Evolutionary conservation across 1,139 yeast genomes (phyloP), one percentile per base, ranked within the genome.

Genomic region (Geotrichum cucujoidarum): DNA sequence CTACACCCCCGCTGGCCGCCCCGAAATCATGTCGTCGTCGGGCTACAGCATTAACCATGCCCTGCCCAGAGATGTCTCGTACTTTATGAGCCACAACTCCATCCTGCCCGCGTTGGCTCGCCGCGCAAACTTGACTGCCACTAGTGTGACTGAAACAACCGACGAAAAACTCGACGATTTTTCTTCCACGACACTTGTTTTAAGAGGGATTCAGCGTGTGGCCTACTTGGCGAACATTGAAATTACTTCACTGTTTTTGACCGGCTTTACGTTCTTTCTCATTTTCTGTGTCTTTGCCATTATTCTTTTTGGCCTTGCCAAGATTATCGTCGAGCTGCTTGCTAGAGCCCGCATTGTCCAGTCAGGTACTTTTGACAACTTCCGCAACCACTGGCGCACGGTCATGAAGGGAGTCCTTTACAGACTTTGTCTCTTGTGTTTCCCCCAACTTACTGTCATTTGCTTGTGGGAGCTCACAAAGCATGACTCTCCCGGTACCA

Each of bases 191-290:
- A 84, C 88, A 44, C 74, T 89, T 62, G 83, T 90, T 32, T 71
- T 92, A 48, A 78, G 95, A 64, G 98, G 98, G 56, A 82, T 92
- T 55, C 88, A 88, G 67, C 81, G 98, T 67, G 96, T 90, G 7
- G 81, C 97, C 0, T 92, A 74, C 64, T 71, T 83, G 57, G 88
- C 95, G 7, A 77, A 78, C 34, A 89, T 92, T 58, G 98, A 92
- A 68, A 74, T 88, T 57, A 83, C 97, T 27, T 81, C 80, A 61
- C 67, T 92, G 53, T 94, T 90, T 66, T 72, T 90, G 69, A 92
- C 98, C 0, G 89, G 92, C 53, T 78, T 89, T 41, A 82, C 83
- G n/a, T 88, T 90, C 64, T 83, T 88, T 63, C 66, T 89, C 27
- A 83, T 92, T 65, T 79, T 90, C 60, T 81, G 87, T 17, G 81